These are phyloP conservation scores for Chaetothyriales sp. DNA, from an alignment of 2,329 filamentous ascomycete species.

Conservation along the genomic window DNA sequence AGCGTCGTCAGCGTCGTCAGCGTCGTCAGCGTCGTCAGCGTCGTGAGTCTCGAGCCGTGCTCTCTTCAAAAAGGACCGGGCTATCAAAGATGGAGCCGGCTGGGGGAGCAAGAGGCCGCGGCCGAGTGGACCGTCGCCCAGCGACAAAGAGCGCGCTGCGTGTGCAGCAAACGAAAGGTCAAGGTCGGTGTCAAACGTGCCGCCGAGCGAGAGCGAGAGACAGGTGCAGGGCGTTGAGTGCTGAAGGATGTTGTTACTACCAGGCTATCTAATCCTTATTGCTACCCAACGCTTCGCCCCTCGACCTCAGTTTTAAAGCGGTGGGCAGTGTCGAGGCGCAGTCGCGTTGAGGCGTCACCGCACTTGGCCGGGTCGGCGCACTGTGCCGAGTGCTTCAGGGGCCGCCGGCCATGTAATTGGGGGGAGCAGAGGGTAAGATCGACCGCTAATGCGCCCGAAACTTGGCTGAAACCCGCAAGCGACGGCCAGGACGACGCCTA, in stretches of 20 bases:
- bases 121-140: neutral
- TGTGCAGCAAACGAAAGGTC: neutral
- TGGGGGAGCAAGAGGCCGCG: neutral
- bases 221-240: neutral
- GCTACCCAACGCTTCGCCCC: too few relatives aligned
- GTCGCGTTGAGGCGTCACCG: neutral
- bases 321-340: neutral
- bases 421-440: neutral
- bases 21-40: too few relatives aligned
- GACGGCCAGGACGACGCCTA: neutral
- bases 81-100: neutral
- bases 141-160: neutral
- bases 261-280: too few relatives aligned
- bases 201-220: neutral
- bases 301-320: too few relatives aligned
- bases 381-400: too few relatives aligned
- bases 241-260: too few relatives aligned
- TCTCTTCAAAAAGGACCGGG: neutral
- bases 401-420: neutral
- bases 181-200: neutral
- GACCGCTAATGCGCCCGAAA: neutral
- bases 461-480: neutral
- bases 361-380: too few relatives aligned
- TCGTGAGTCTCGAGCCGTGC: neutral
- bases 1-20: neutral